These are phyloP conservation scores for Colletotrichum musicola DNA, from an alignment of 2,329 filamentous ascomycete species.

Conservation along the genomic window DNA sequence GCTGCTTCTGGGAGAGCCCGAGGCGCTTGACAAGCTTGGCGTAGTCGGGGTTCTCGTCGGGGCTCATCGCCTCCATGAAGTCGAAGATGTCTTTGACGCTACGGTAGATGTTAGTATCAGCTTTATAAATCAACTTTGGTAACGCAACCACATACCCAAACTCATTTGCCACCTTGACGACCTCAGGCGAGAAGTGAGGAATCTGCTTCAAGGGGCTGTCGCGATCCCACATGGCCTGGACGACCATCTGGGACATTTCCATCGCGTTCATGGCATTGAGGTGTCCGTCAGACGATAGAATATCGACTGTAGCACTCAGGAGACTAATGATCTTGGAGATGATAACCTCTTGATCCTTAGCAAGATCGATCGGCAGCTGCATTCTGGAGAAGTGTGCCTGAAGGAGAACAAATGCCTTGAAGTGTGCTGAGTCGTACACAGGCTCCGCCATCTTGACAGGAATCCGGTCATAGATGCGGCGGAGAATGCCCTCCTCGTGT, in stretches of 20 bases:
- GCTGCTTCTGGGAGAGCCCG: constrained; percentile 82
- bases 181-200: constrained; percentile 88
- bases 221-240: constrained; percentile 99
- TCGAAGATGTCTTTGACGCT: constrained; percentile 95
- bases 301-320: constrained; percentile 92
- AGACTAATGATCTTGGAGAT: constrained; percentile 87
- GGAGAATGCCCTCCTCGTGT: constrained; percentile 89
- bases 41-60: constrained; percentile 89
- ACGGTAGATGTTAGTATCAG: constrained; percentile 48
- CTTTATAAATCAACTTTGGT: constrained; percentile 19
- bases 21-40: constrained; percentile 81
- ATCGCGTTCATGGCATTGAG: constrained; percentile 98
- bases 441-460: constrained; percentile 95
- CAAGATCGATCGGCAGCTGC: constrained; percentile 94
- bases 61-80: constrained; percentile 99
- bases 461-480: constrained; percentile 92
- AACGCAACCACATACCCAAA: constrained; percentile 70
- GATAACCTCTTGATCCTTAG: constrained; percentile 94
- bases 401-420: constrained; percentile 97
- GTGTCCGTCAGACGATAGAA: constrained; percentile 94
- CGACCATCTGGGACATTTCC: constrained; percentile 99
- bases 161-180: constrained; percentile 84
- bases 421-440: constrained; percentile 92
- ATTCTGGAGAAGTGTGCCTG: constrained; percentile 98
- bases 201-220: constrained; percentile 98